A percentile compares a stretch with the other conserved stretches of the same genome.
phyloP scores from a whole-genome alignment of 768 basidiomycete species.

The Boletellus ananiceps region DNA sequence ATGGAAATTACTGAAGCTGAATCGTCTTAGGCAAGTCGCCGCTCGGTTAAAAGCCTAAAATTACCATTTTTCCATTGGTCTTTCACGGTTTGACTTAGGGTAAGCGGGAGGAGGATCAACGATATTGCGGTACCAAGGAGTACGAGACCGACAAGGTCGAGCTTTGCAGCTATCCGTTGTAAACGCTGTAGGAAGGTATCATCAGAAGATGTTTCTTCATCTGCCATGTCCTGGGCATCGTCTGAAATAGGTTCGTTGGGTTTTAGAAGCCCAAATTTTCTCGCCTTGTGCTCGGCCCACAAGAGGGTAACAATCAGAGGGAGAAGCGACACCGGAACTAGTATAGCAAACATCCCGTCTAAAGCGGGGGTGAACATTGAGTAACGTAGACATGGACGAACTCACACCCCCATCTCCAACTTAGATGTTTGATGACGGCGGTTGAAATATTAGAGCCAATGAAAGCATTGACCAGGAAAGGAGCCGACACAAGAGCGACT shows the following conservation, averaged over 20 bases:
- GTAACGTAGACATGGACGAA: slow-evolving; percentile 9
- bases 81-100: slow-evolving; percentile 38
- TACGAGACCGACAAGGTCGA: slow-evolving; percentile 49
- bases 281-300: slow-evolving; percentile 51
- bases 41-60: not conserved
- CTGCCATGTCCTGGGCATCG: not conserved
- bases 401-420: slow-evolving; percentile 71
- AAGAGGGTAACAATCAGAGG: slow-evolving; percentile 52
- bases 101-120: slow-evolving; percentile 53
- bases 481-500: slow-evolving; percentile 41
- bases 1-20: slow-evolving; percentile 50
- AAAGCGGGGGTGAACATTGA: slow-evolving; percentile 4
- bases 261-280: slow-evolving; percentile 33
- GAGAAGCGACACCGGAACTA: slow-evolving; percentile 45
- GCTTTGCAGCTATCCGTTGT: slow-evolving; percentile 28
- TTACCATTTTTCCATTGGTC: slow-evolving; percentile 45
- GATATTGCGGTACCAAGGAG: slow-evolving; percentile 48
- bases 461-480: slow-evolving; percentile 61
- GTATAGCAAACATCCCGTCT: slow-evolving; percentile 57
- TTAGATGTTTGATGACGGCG: slow-evolving; percentile 37
- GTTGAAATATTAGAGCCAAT: slow-evolving; percentile 61
- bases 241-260: not conserved
- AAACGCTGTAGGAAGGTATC: slow-evolving; percentile 5
- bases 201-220: not conserved
- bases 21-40: slow-evolving; percentile 3